Conservation (phyloP, 2,329 filamentous ascomycete genomes). For the Simplicillium sp. region DNA sequence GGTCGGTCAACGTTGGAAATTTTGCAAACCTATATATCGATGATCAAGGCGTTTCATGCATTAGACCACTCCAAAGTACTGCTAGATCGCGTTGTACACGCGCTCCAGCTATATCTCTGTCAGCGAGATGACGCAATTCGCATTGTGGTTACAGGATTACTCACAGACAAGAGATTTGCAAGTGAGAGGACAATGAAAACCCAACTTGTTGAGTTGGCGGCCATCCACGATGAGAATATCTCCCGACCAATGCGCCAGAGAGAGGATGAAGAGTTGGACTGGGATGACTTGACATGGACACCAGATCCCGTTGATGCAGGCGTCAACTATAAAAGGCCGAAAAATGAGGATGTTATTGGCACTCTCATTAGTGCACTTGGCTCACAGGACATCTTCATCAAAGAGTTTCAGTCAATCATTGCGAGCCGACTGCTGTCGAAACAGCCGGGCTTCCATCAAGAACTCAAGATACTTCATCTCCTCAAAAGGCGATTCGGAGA, state of each 20-base stretch:
- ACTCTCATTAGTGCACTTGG: conserved; percentile 84
- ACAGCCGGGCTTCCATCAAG: conserved; percentile 65
- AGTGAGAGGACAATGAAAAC: conserved; percentile 34
- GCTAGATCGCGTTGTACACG: conserved; percentile 62
- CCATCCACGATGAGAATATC: conserved; percentile 52
- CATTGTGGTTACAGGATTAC: conserved; percentile 65
- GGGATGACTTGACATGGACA: conserved; percentile 87
- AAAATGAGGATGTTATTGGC: conserved; percentile 82
- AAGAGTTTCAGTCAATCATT: conserved; percentile 84
- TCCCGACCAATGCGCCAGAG: conserved; percentile 41
- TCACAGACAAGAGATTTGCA: conserved; percentile 50
- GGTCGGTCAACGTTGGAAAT: conserved; percentile 70
- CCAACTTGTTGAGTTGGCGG: conserved; percentile 57
- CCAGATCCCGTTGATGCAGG: conserved; percentile 90
- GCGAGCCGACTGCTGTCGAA: conserved; percentile 67
- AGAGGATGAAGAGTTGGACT: conserved; percentile 68
- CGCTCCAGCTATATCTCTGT: conserved; percentile 66
- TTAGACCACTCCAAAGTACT: conserved; percentile 71
- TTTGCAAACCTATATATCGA: conserved; percentile 66
- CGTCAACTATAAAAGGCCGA: conserved; percentile 82
- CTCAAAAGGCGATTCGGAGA: conserved; percentile 87
- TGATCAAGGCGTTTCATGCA: conserved; percentile 68
- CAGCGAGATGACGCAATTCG: conserved; percentile 69
- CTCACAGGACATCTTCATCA: conserved; percentile 84
- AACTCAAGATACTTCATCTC: conserved; percentile 72